Evolutionary conservation across 345 rosid genomes (phyloP).

Genomic region (Bruguiera parviflora): DNA sequence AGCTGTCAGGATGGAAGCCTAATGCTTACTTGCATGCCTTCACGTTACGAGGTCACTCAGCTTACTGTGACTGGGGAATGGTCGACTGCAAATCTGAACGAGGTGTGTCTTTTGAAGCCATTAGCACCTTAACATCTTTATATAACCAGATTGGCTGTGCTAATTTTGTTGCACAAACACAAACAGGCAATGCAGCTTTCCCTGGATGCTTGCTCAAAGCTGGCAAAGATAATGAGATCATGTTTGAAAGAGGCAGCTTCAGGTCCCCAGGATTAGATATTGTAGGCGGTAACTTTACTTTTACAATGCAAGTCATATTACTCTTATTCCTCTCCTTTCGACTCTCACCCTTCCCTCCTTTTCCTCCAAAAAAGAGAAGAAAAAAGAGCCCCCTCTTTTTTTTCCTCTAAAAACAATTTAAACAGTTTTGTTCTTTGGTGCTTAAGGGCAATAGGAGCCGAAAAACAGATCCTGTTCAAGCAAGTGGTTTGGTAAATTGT

Average conservation of each 20-base stretch:
- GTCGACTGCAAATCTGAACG: constrained; percentile 70
- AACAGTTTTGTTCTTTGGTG: too few relatives aligned
- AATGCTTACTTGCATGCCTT: constrained; percentile 82
- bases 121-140: not conserved
- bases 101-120: constrained; percentile 42
- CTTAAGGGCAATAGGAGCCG: too few relatives aligned
- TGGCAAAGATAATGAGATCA: constrained; percentile 73
- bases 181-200: constrained; percentile 88
- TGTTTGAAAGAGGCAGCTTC: constrained; percentile 73
- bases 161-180: constrained; percentile 12
- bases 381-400: too few relatives aligned
- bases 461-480: too few relatives aligned
- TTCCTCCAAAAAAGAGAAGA: too few relatives aligned
- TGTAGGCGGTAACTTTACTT: not conserved
- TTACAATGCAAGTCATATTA: not conserved
- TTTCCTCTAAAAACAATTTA: too few relatives aligned
- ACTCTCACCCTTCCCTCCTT: not conserved
- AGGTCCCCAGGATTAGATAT: constrained; percentile 40
- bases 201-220: constrained; percentile 81
- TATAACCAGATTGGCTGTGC: not conserved
- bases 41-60: constrained; percentile 85
- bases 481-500: too few relatives aligned
- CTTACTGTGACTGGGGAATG: constrained; percentile 79
- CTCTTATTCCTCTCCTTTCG: not conserved
- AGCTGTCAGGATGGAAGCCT: constrained; percentile 84